phyloP scores from a whole-genome alignment of 805 yeast genomes.

The Kazachstania martiniae region DNA sequence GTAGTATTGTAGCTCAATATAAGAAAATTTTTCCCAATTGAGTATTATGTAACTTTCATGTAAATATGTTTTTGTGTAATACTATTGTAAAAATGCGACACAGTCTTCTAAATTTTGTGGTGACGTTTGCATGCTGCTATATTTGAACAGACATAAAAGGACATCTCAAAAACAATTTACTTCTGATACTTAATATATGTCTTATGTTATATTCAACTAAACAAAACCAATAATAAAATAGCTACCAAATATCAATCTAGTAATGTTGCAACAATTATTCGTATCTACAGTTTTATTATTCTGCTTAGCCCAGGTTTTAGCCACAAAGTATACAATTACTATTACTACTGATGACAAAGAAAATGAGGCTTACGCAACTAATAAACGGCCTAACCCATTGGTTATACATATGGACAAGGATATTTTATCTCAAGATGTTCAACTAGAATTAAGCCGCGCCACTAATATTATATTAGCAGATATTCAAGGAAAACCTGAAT shows the following conservation, averaged over 20 bases:
- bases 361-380: background rate
- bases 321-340: background rate
- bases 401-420: conserved; percentile 7
- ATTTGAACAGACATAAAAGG: too few species aligned
- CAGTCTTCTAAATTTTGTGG: too few species aligned
- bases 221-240: too few species aligned
- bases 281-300: background rate
- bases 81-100: too few species aligned
- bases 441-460: conserved; percentile 7
- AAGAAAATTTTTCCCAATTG: conserved; percentile 9
- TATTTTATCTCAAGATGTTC: conserved; percentile 7
- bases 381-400: background rate
- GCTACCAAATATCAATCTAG: too few species aligned
- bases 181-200: too few species aligned
- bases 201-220: too few species aligned
- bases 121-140: too few species aligned
- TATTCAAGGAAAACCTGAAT: conserved; percentile 12
- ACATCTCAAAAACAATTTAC: too few species aligned
- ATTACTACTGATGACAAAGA: background rate
- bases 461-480: conserved; percentile 12
- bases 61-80: conserved; percentile 1
- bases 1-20: conserved; percentile 23
- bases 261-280: background rate
- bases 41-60: background rate
- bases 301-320: background rate